Conservation (phyloP, 768 basidiomycete genomes). For the Boletellus emodensis region DNA sequence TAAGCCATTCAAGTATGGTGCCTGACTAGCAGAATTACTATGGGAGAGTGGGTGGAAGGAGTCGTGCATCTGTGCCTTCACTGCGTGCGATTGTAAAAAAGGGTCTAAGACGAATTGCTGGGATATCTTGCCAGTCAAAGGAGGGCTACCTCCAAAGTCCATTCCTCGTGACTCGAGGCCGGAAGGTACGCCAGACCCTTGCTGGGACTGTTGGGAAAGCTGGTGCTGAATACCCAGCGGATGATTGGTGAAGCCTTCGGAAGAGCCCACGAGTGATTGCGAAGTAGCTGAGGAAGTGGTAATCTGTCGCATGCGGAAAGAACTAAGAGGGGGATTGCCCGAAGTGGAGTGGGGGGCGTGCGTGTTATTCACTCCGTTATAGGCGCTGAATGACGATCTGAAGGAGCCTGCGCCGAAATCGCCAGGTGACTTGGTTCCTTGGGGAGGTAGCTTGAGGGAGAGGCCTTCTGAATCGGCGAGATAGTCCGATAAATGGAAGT, state of each 20-base stretch:
- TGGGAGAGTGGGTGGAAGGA: slow-evolving; percentile 33
- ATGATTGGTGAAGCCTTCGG: slow-evolving; percentile 26
- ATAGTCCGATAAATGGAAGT: slow-evolving; percentile 33
- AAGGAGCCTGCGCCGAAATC: slow-evolving; percentile 36
- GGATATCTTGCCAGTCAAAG: slow-evolving; percentile 23
- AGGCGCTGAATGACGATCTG: slow-evolving; percentile 35
- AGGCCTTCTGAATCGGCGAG: slow-evolving; percentile 31
- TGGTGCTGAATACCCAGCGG: slow-evolving; percentile 31
- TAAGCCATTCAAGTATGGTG: slow-evolving; percentile 37
- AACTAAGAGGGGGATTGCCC: slow-evolving; percentile 30
- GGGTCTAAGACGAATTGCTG: slow-evolving; percentile 34
- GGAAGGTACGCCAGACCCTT: slow-evolving; percentile 20
- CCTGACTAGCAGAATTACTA: slow-evolving; percentile 30
- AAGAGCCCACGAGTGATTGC: slow-evolving; percentile 21
- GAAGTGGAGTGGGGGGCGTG: slow-evolving; percentile 23
- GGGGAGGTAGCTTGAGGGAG: slow-evolving; percentile 30
- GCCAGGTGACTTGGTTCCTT: slow-evolving; percentile 27
- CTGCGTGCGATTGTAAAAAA: slow-evolving; percentile 29
- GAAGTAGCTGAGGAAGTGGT: slow-evolving; percentile 26
- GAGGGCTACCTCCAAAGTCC: slow-evolving; percentile 31
- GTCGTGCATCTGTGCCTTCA: slow-evolving; percentile 31
- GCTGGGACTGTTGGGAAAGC: slow-evolving; percentile 35
- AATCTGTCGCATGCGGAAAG: slow-evolving; percentile 36
- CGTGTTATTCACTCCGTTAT: slow-evolving; percentile 24
- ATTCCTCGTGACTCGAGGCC: slow-evolving; percentile 28